Evolutionary conservation across 179 eudicot species (phyloP), one percentile per base, ranked within the genome.

Genomic region (Camellia oleifera): DNA sequence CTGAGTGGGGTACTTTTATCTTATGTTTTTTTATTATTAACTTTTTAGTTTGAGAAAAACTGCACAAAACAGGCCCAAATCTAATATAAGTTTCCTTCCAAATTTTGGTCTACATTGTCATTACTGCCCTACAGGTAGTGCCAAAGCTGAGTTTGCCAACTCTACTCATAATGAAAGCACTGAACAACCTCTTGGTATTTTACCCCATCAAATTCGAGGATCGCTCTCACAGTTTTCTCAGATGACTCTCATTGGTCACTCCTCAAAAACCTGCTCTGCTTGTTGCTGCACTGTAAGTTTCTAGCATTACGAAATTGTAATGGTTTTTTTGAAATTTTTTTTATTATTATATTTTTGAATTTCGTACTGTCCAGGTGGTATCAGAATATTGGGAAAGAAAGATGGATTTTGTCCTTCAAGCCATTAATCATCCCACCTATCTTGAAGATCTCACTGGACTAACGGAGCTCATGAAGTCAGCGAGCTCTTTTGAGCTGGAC

Each of bases 131-230:
- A 10, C 91, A 96, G 99, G 87, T 83, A 80, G 23, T 79, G 96
- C 99, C 62, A 82, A 90, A 88, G 98, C 94, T 80, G 99, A 94
- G 82, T 88, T 85, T 82, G 84, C 92, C 5, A 89, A 86, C 79
- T 88, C 94, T 32, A 85, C 62, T 72, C 89, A 77, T 50, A 80
- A 68, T 64, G 86, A 81, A 32, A 77, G 82, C 84, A 81, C 60
- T 9, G 98, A 92, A 70, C 93, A 88, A 74, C 93, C 98, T 78
- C 96, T 96, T 53, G 98, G 99, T 76, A 90, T 96, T 83, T 77
- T 94, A 72, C 99, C 99, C 2, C 99, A 96, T 84, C 99, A 96
- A 82, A 87, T 96, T 66, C 88, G 99, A 72, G 99, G 98, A 40
- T 88, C 90, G 5, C 89, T 96, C 45, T 94, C 98, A 46, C 99